Conservation (phyloP, 73 alveolate genomes). For the Paramecium octaurelia region DNA sequence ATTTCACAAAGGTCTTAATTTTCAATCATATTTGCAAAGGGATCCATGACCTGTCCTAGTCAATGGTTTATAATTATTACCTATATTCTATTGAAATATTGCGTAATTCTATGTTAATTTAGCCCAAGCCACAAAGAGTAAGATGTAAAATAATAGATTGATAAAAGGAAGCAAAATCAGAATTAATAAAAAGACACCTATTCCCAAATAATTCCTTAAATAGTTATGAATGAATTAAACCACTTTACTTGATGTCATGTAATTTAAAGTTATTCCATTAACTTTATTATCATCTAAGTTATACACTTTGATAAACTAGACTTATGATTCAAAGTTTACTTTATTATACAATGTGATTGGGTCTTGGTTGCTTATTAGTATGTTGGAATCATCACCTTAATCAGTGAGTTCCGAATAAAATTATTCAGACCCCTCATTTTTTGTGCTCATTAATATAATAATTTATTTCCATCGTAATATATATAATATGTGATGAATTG, state of each 20-base stretch:
- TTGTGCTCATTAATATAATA: background rate
- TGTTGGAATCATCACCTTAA: background rate
- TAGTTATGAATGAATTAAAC: background rate
- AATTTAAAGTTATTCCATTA: background rate
- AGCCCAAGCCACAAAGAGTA: background rate
- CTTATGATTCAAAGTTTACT: background rate
- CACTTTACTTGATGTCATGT: background rate
- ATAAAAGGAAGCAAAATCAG: background rate
- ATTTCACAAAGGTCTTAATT: slow-evolving; percentile 7
- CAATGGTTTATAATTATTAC: background rate
- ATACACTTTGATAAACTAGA: background rate
- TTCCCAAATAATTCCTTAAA: slow-evolving; percentile 3
- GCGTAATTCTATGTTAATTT: background rate
- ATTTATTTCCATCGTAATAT: background rate
- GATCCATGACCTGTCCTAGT: background rate
- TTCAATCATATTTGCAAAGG: slow-evolving; percentile 23
- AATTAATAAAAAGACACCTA: background rate
- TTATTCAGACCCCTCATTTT: background rate
- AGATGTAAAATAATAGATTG: background rate
- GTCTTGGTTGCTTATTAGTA: background rate
- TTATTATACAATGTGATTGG: background rate
- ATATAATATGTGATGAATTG: background rate
- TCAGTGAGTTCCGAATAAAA: background rate
- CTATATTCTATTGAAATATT: background rate
- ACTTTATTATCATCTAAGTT: slow-evolving; percentile 2